A percentile compares a stretch with the other conserved stretches of the same genome.
Conservation (phyloP, 2,329 filamentous ascomycete species). For the Ambrosiella xylebori region DNA sequence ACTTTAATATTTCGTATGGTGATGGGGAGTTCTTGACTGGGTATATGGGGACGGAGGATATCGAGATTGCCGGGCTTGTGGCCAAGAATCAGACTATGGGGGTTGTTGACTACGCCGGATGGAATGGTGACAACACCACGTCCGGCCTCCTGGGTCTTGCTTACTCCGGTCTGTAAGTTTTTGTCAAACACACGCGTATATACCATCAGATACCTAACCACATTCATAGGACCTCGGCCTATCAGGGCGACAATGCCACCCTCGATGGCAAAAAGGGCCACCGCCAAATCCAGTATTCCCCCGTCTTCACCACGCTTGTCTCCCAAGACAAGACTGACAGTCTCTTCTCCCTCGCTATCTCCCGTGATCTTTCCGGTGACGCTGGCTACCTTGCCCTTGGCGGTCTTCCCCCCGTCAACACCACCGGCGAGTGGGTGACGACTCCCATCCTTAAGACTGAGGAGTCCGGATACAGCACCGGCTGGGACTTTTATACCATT, state of each 20-base stretch:
- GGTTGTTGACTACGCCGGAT: slow-evolving; percentile 4
- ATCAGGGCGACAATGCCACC: background rate
- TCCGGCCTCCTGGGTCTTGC: slow-evolving; percentile 8
- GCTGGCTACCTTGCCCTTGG: slow-evolving; percentile 10
- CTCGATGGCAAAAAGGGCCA: background rate
- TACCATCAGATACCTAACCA: background rate
- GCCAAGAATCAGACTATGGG: slow-evolving; percentile 10
- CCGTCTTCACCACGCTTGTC: slow-evolving; percentile 9
- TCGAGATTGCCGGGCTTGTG: slow-evolving; percentile 6
- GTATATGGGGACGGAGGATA: slow-evolving; percentile 1
- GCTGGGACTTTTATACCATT: slow-evolving; percentile 12
- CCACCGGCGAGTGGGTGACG: slow-evolving; percentile 5
- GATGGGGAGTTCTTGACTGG: slow-evolving; percentile 8
- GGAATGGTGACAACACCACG: slow-evolving; percentile 3
- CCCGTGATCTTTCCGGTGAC: background rate
- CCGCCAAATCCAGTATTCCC: slow-evolving; percentile 4
- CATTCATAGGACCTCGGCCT: slow-evolving; percentile 4
- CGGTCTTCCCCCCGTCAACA: slow-evolving; percentile 7
- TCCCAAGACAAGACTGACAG: background rate
- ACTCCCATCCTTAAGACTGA: slow-evolving; percentile 7
- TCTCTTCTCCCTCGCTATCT: slow-evolving; percentile 7
- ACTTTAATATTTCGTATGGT: slow-evolving; percentile 7
- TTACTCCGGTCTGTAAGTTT: slow-evolving; percentile 7
- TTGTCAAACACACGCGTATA: background rate
- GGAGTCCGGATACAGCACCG: background rate